Evolutionary conservation across 1,139 yeast genomes (phyloP), one percentile per base, ranked within the genome.

Genomic region (Yamadazyma conglobata): DNA sequence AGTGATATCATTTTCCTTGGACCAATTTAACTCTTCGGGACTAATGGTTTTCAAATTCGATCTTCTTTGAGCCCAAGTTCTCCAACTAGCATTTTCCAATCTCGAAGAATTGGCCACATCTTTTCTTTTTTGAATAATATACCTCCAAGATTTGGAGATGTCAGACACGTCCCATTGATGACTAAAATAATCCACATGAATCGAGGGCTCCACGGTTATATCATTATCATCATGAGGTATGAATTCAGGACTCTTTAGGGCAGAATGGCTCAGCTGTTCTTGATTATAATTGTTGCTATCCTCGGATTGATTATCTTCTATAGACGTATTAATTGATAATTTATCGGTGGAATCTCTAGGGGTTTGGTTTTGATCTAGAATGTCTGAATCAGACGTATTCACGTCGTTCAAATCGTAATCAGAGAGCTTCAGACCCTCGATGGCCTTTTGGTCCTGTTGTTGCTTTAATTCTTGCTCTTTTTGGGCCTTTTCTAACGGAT

Each of bases 121-220:
- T 42, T 84, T 83, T 32, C 95, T 74, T 47, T 85, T 80, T 41
- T 79, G 64, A 27, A 87, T 89, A 39, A 91, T 84, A 54, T 91
- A 91, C 42, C 96, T 71, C 98, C 98, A 91, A 22, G 95, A 86
- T 44, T 85, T 85, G 10, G 95, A 84, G 23, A 91, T 86, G 54
- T 91, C 98, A 4, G 79, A 66, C 43, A 89, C 97, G 48, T 87
- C 87, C 98, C 98, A 91, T 52, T 91, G 75, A 53, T 91, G 96
- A 4, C 96, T 85, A 26, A 91, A 69, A 56, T 91, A 91, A 60
- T 91, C 98, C 10, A 91, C 98, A 51, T 89, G 96, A 31, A 81
- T 73, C 28, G 83, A 75, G 5, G 97, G 96, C 48, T 85, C 94
- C 42, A 76, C 75, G 32, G 74, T 74, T 22, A 89, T 70, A 47